Evolutionary conservation across 2,329 filamentous ascomycete genomes (phyloP).

Genomic region (Aspergillus sp.): DNA sequence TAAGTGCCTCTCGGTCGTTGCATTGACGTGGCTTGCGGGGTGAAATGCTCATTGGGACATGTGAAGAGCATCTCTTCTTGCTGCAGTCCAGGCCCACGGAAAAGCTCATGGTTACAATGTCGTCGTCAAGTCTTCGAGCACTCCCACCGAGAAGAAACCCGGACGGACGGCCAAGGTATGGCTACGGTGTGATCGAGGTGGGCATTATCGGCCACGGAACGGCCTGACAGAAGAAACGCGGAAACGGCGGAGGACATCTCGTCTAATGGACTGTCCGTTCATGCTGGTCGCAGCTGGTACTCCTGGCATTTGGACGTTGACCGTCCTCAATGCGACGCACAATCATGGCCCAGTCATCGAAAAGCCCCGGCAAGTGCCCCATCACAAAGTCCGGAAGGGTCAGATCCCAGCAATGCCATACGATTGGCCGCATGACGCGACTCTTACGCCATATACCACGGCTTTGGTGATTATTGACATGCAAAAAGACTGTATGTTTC

Average conservation of each 20-base stretch:
- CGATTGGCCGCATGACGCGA: slow-evolving; percentile 44
- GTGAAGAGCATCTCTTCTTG: slow-evolving; percentile 30
- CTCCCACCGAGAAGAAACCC: slow-evolving; percentile 41
- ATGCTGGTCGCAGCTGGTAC: slow-evolving; percentile 41
- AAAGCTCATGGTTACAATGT: slow-evolving; percentile 42
- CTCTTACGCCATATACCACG: slow-evolving; percentile 41
- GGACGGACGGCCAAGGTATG: slow-evolving; percentile 41
- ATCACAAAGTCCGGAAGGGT: slow-evolving; percentile 41
- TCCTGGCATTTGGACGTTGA: slow-evolving; percentile 41
- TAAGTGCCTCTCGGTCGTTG: slow-evolving; percentile 13
- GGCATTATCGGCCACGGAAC: slow-evolving; percentile 41
- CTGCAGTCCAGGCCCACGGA: slow-evolving; percentile 37
- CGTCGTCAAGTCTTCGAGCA: slow-evolving; percentile 43
- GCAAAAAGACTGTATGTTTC: slow-evolving; percentile 43
- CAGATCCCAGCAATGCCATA: slow-evolving; percentile 38
- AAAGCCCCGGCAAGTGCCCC: slow-evolving; percentile 35
- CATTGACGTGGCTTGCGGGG: neutral
- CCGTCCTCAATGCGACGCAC: slow-evolving; percentile 37
- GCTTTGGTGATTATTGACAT: slow-evolving; percentile 45
- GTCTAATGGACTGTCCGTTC: slow-evolving; percentile 42
- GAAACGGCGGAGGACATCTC: slow-evolving; percentile 39
- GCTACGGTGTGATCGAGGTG: slow-evolving; percentile 41
- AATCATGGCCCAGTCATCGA: slow-evolving; percentile 40
- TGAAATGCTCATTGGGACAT: neutral
- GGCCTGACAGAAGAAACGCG: slow-evolving; percentile 42